Evolutionary conservation across 139 green algal genomes (phyloP).

Genomic region (Micromonas pusilla): DNA sequence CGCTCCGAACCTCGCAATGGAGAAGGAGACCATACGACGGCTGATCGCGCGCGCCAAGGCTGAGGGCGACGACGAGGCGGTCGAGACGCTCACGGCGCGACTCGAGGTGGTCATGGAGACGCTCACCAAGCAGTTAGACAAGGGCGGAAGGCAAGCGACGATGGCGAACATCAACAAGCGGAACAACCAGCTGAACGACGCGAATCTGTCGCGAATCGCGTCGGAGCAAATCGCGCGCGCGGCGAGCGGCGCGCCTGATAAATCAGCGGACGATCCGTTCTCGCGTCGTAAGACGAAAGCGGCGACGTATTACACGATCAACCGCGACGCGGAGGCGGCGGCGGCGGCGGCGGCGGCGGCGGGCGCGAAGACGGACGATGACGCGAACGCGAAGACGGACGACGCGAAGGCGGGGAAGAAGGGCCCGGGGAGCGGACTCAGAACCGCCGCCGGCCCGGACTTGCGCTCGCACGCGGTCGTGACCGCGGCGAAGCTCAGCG

Average conservation of each 20-base stretch:
- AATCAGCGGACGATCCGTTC: conserved; percentile 12
- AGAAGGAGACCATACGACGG: conserved; percentile 13
- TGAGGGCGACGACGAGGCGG: not conserved
- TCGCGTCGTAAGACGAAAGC: not conserved
- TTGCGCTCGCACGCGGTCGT: not conserved
- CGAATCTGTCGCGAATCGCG: not conserved
- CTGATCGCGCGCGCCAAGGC: not conserved
- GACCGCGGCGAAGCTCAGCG: not conserved
- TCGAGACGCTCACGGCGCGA: not conserved
- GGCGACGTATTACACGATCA: not conserved
- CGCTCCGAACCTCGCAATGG: not conserved
- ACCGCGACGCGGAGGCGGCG: not conserved
- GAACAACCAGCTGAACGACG: not conserved
- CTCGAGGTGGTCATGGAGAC: conserved; percentile 1
- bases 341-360: not conserved
- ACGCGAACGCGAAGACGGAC: not conserved
- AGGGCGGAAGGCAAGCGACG: not conserved
- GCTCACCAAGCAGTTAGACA: not conserved
- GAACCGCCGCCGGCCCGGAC: not conserved
- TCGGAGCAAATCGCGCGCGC: conserved; percentile 1
- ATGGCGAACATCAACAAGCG: conserved; percentile 17
- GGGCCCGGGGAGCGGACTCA: not conserved
- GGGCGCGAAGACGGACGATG: not conserved
- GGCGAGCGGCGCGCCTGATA: not conserved
- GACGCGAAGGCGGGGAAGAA: too few species aligned